These are phyloP conservation scores for Pseudocercospora crystallina DNA, from an alignment of 2,329 filamentous ascomycete genomes.

Conservation along the genomic window DNA sequence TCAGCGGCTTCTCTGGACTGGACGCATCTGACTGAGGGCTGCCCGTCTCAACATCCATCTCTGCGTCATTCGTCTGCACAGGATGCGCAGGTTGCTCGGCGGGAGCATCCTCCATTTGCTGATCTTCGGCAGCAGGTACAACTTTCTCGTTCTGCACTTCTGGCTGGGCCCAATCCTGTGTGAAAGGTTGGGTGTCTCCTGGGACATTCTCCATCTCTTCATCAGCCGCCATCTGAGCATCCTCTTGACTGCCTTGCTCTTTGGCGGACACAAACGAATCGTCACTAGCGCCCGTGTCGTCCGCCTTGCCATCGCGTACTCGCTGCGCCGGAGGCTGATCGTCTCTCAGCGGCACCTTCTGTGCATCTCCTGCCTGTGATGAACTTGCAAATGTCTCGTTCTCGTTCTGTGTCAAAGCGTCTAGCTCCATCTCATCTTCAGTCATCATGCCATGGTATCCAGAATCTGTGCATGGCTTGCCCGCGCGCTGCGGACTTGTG, in stretches of 20 bases:
- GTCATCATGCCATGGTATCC: conserved; percentile 67
- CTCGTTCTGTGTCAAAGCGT: conserved; percentile 22
- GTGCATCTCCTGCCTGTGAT: conserved; percentile 16
- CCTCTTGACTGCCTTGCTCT: conserved; percentile 42
- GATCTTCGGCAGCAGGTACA: conserved; percentile 19
- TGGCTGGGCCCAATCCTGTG: conserved; percentile 17
- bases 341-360: conserved; percentile 26
- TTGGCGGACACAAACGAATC: conserved; percentile 52
- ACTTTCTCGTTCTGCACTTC: conserved; percentile 15
- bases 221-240: conserved; percentile 6
- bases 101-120: conserved; percentile 12
- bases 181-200: conserved; percentile 15
- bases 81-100: conserved; percentile 27
- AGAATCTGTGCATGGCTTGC: conserved; percentile 56
- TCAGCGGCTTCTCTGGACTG: conserved; percentile 71
- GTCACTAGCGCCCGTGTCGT: conserved; percentile 33
- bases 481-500: conserved; percentile 35
- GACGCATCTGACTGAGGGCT: conserved; percentile 50
- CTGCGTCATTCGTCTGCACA: conserved; percentile 34
- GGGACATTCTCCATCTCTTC: conserved; percentile 19
- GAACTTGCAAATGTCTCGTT: conserved; percentile 17
- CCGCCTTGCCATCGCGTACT: conserved; percentile 21
- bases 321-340: conserved; percentile 33
- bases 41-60: conserved; percentile 43
- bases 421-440: conserved; percentile 52